A percentile compares a stretch with the other conserved stretches of the same genome.
phyloP scores from a whole-genome alignment of 2,329 filamentous ascomycete species.

The Phaeoacremonium minimum region DNA sequence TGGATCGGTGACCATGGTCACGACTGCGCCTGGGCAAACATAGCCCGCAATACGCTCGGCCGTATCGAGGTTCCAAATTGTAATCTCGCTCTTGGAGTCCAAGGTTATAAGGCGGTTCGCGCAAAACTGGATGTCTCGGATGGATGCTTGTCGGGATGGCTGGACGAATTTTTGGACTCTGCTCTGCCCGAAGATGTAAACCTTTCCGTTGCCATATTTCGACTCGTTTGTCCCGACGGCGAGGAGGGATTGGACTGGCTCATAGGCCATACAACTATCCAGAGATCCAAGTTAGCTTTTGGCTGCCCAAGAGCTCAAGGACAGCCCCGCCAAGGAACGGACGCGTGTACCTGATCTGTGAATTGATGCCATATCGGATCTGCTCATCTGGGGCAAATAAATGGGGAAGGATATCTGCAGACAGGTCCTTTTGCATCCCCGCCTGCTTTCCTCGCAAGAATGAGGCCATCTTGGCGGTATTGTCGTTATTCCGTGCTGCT shows the following conservation, averaged over 20 bases:
- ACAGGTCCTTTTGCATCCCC: conserved; percentile 88
- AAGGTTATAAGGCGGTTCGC: conserved; percentile 80
- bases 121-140: conserved; percentile 77
- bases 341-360: conserved; percentile 55
- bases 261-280: conserved; percentile 77
- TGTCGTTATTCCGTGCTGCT: no score
- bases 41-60: conserved; percentile 64
- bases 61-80: conserved; percentile 74
- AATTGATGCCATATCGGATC: conserved; percentile 77
- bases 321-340: background rate
- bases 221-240: conserved; percentile 88
- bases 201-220: conserved; percentile 77
- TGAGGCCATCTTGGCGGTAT: conserved; percentile 69
- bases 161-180: conserved; percentile 73
- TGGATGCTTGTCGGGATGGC: conserved; percentile 68
- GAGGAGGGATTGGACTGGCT: conserved; percentile 88
- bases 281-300: conserved; percentile 28
- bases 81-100: conserved; percentile 81
- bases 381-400: conserved; percentile 82
- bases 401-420: conserved; percentile 71
- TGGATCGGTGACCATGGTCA: conserved; percentile 74
- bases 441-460: conserved; percentile 91
- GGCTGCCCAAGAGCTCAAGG: background rate
- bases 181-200: conserved; percentile 82
- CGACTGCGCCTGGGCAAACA: conserved; percentile 72